Conservation (phyloP, 495 filamentous ascomycete genomes). For the Aspergillus avenaceus region DNA sequence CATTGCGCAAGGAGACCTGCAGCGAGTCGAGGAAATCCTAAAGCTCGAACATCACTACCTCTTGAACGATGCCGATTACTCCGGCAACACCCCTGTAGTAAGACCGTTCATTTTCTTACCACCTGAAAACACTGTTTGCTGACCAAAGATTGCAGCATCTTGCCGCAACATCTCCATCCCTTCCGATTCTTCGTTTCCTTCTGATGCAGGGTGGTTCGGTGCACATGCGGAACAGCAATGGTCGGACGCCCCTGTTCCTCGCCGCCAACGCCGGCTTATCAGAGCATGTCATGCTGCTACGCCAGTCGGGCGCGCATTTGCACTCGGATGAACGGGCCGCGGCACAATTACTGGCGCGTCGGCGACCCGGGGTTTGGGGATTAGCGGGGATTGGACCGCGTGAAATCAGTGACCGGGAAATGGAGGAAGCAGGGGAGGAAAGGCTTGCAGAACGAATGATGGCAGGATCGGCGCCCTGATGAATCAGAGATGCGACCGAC, state of each 20-base stretch:
- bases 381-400: conserved; percentile 41
- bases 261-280: conserved; percentile 60
- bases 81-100: conserved; percentile 81
- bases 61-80: conserved; percentile 77
- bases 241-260: conserved; percentile 78
- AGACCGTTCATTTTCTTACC: conserved; percentile 20
- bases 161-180: conserved; percentile 54
- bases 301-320: conserved; percentile 66
- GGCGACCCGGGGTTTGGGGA: conserved; percentile 42
- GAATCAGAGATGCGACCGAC: not conserved
- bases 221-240: conserved; percentile 74
- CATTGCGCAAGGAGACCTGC: conserved; percentile 67
- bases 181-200: conserved; percentile 66
- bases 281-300: conserved; percentile 62
- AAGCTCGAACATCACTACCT: conserved; percentile 62
- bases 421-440: conserved; percentile 22
- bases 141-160: conserved; percentile 48
- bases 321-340: conserved; percentile 57
- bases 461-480: conserved; percentile 35
- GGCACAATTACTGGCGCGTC: conserved; percentile 43
- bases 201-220: conserved; percentile 78
- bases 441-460: conserved; percentile 17
- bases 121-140: not conserved
- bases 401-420: conserved; percentile 31
- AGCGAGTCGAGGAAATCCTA: conserved; percentile 60